Evolutionary conservation across 2,329 filamentous ascomycete species (phyloP), one percentile per base, ranked within the genome.

Genomic region (Clarireedia hainanense): DNA sequence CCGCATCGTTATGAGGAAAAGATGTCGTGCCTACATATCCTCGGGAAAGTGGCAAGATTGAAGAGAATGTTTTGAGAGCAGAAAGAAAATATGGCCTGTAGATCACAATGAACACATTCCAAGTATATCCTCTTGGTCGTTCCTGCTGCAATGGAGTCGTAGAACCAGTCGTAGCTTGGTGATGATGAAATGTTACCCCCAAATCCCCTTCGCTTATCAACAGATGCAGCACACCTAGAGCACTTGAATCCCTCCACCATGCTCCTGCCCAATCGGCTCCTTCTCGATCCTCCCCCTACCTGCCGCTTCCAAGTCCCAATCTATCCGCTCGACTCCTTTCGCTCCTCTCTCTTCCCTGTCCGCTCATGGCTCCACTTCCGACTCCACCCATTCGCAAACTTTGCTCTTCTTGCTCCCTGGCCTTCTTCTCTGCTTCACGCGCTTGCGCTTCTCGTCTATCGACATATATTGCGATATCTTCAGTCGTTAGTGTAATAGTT

Each of bases 381-480:
- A 6, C 30, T 42, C 23, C 43, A 5, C 15, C 24, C 20, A 36
- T 9, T 10, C 30, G 26, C 47, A 45, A 42, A 39, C 26, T 36
- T 20, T 17, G n/a, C 15, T 23, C 27, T 10, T 30, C 30, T 4
- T 36, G 23, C 34, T 34, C 42, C 14, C 37, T 26, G 15, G 39
- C 39, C 10, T 46, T 39, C 23, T 26, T 34, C 23, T 17, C 39
- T 20, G 17, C 1, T 52, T 51, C 57, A 59, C 40, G 62, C 61
- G 56, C 58, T 58, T 61, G 57, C 0, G 59, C 62, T 60, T 69
- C 66, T 52, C 70, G 79, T 27, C 77, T 76, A 68, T 85, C 83
- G 66, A 89, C 85, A 72, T 88, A 89, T 53, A 79, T 75, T 40
- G 84, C 83, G 40, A 89, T 76, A 69, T 90, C 86, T 66, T 88